phyloP scores from a whole-genome alignment of 306 rosid species.

The Amphicarpaea edgeworthii region DNA sequence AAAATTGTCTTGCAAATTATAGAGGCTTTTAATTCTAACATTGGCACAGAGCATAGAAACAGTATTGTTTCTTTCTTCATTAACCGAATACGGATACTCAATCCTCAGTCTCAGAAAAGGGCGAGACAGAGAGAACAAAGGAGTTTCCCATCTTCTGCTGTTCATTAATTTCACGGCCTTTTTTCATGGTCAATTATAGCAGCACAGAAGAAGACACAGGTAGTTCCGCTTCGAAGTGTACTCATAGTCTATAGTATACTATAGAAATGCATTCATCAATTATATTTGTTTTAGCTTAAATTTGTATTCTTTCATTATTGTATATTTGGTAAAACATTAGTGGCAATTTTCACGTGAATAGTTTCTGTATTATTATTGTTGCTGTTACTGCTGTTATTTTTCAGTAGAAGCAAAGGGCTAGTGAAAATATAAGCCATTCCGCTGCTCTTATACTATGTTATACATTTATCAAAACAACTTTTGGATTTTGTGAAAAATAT shows the following conservation, averaged over 20 bases:
- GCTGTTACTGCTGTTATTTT: no score
- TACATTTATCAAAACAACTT: no score
- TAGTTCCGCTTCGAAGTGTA: constrained; percentile 41
- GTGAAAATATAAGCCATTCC: no score
- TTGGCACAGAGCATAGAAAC: constrained; percentile 37
- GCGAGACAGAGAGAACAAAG: constrained; percentile 50
- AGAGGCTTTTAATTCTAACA: constrained; percentile 54
- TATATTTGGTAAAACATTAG: constrained; percentile 55
- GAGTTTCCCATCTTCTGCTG: constrained; percentile 48
- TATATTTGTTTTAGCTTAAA: constrained; percentile 51
- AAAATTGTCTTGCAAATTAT: constrained; percentile 44
- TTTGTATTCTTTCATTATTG: constrained; percentile 67
- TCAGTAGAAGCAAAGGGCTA: no score
- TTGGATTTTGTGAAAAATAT: no score
- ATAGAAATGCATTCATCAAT: constrained; percentile 52
- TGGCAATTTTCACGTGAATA: constrained; percentile 47
- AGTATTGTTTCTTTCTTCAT: constrained; percentile 48
- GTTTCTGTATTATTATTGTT: constrained; percentile 7
- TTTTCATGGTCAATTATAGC: constrained; percentile 50
- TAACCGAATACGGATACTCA: constrained; percentile 53
- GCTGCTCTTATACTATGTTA: no score
- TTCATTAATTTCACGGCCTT: constrained; percentile 53
- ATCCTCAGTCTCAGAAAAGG: constrained; percentile 46
- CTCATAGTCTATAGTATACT: constrained; percentile 51
- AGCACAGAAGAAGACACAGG: constrained; percentile 44